Base-by-base conservation (phyloP, 805 yeast species). In the Tanozyma kutaoensis region DNA sequence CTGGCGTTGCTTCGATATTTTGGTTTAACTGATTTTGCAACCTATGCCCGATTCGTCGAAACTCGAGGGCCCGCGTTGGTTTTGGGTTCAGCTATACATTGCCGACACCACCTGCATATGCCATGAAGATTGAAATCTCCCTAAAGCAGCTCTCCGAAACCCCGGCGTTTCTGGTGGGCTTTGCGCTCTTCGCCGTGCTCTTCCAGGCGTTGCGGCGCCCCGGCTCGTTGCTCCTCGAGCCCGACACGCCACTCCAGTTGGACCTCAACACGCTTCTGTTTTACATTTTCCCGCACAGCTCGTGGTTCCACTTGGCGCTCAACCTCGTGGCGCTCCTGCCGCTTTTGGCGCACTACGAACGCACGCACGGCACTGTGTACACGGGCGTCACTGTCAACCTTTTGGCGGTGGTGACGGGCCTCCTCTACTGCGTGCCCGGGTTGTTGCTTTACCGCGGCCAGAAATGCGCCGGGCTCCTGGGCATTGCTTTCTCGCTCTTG, bases 361-460 rank as follows among this genome's bases (percentile, higher is more conserved):
- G 62, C 30, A 46, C 52, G 14, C 76, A 81, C 42, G 96, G 95
- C 5, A 82, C 96, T 0, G 77, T 84, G 3, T 71, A 81, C 48
- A 78, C 94, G 4, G 95, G 93, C 4, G 59, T 85, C 24, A 74
- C 84, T 11, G 55, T 85, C 30, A 84, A 82, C 46, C 37, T 79
- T 15, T 50, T 77, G 26, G 80, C 93, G 2, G 72, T 76, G 2
- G 48, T 70, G 4, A 65, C 88, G 2, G 95, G 78, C 4, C 42
- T 81, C 22, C 66, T 69, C 24, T 76, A 67, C 50, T 66, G 77
- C 38, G 15, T 69, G 6, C 43, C 69, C 4, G 75, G 76, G 1
- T 37, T 54, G 32, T 8, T 58, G 4, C 52, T 77, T 11, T 72
- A 58, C 33, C 77, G 79, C 8, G 42, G 58, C 3, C 53, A 66